Base-by-base conservation (phyloP, 306 rosid species). In the Adenanthera pavonina region DNA sequence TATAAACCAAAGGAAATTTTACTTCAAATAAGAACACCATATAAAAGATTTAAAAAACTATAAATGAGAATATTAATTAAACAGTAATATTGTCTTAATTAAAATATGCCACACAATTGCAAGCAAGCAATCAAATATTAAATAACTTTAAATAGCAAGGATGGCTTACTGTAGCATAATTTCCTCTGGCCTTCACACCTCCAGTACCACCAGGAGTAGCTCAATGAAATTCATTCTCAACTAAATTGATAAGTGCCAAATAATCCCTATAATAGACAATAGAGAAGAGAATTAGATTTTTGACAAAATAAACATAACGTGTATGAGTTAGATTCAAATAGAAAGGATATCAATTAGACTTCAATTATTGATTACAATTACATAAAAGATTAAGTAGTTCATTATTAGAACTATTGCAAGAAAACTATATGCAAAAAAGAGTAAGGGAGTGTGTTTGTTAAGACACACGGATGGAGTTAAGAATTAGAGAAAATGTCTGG, bases 131-230 rank as follows among this genome's bases (percentile, higher is more conserved):
- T n/a, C n/a, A n/a, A 25, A 25, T 25, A 25, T 25, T 25, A 25
- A 25, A 25, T 25, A 25, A 25, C 30, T 25, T 25, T 25, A 25
- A 25, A 25, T 12, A 46, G 82, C 13, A 61, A 48, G 59, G 80
- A 51, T 38, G 69, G 64, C 98, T 91, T 90, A 95, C 99, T 3
- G 97, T 94, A 10, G 98, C 99, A 88, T 95, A 93, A 86, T 95
- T 95, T 59, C 99, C 99, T 20, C 93, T 93, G 79, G 99, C 92
- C 87, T 95, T 95, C 81, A 95, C 99, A 67, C 96, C 93, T 85
- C 99, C 99, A 65, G 98, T 93, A 66, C 99, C 96, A 81, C 99
- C 98, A 43, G 98, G 98, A 85, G 93, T 87, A 80, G 99, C 99
- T 81, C 98, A 97, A 82, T 95, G 99, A 72, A 93, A 86, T 51